phyloP scores from a whole-genome alignment of 768 basidiomycete species.

The Phylloporus arenicola region DNA sequence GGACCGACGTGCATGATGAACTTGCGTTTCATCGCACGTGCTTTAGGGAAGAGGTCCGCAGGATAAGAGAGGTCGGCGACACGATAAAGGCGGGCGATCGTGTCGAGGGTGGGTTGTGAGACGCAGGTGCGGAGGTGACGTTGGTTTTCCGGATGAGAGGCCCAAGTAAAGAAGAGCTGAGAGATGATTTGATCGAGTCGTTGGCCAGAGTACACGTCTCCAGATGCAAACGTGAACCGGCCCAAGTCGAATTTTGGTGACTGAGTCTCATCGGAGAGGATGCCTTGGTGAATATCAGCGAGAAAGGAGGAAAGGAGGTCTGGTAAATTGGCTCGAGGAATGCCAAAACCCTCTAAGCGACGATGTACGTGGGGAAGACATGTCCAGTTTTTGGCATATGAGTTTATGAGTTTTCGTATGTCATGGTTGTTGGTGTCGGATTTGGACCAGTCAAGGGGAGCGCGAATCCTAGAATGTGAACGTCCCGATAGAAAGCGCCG shows the following conservation, averaged over 20 bases:
- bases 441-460: constrained; percentile 3
- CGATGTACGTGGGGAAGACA: constrained; percentile 22
- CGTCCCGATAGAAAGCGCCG: constrained; percentile 13
- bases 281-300: constrained; percentile 33
- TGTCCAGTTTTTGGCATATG: constrained; percentile 39
- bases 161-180: constrained; percentile 56
- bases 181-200: constrained; percentile 47
- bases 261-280: constrained; percentile 12
- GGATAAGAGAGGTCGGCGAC: constrained; percentile 42
- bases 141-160: constrained; percentile 30
- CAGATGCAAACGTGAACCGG: constrained; percentile 38
- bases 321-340: constrained; percentile 35
- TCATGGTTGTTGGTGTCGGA: constrained; percentile 4
- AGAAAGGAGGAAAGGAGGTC: constrained; percentile 42
- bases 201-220: constrained; percentile 21
- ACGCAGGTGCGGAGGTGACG: constrained; percentile 24
- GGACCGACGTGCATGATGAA: constrained; percentile 96
- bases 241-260: constrained; percentile 34
- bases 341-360: constrained; percentile 47
- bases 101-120: constrained; percentile 30
- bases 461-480: background rate
- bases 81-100: constrained; percentile 34
- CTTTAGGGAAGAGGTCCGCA: constrained; percentile 42
- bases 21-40: constrained; percentile 63
- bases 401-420: constrained; percentile 28